Conservation (phyloP, 345 rosid species). For the Balakata baccata region DNA sequence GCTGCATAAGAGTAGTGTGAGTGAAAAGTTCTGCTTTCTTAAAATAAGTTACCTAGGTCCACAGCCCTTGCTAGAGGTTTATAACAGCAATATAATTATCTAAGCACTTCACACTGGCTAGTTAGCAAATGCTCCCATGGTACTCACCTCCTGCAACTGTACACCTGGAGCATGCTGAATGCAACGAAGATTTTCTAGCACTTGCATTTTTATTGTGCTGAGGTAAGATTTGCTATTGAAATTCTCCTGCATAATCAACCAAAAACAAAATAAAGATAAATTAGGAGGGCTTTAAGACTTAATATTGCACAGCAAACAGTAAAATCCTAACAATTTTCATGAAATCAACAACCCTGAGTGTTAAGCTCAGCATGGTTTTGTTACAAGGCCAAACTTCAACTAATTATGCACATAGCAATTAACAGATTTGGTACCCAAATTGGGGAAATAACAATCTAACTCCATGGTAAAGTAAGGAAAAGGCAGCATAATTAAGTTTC, state of each 20-base stretch:
- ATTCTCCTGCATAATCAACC: slow-evolving; percentile 66
- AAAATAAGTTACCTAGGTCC: no score
- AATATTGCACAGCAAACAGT: background rate
- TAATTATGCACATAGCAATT: background rate
- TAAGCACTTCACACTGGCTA: background rate
- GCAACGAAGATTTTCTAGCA: slow-evolving; percentile 78
- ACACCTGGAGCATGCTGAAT: slow-evolving; percentile 96
- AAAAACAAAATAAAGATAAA: slow-evolving; percentile 6
- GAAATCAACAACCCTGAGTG: background rate
- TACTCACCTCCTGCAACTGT: slow-evolving; percentile 92
- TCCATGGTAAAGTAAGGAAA: background rate
- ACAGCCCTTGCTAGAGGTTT: background rate
- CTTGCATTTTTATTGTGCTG: slow-evolving; percentile 78
- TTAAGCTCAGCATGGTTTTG: background rate
- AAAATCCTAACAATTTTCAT: background rate
- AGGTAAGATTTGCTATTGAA: slow-evolving; percentile 82
- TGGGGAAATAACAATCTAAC: slow-evolving; percentile 4
- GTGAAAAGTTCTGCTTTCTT: no score
- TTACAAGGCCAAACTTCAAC: background rate
- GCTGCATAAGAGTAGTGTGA: no score
- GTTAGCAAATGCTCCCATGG: background rate
- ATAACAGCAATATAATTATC: background rate
- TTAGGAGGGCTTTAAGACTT: slow-evolving; percentile 1
- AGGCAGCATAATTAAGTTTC: background rate
- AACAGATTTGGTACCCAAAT: background rate